Percentiles rank a stretch among this genome's conserved stretches.
Evolutionary conservation across 441 rosid species (phyloP).

Genomic region (Aleurites moluccanus): DNA sequence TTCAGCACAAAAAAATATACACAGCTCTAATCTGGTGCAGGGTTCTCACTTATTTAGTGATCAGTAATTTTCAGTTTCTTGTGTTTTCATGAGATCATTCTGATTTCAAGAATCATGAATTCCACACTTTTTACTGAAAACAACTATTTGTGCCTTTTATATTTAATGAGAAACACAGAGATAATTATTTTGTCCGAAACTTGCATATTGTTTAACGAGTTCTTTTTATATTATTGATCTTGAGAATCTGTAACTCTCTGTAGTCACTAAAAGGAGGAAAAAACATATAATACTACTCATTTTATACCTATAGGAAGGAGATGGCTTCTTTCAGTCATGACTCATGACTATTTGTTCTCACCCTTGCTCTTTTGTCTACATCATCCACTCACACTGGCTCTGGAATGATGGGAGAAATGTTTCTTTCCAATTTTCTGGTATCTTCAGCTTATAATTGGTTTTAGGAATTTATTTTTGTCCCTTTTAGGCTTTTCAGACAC

Average conservation of each 20-base stretch:
- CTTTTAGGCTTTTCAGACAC: conserved; percentile 74
- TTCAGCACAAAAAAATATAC: conserved; percentile 84
- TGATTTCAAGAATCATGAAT: not conserved
- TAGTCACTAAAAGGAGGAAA: not conserved
- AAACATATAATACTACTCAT: not conserved
- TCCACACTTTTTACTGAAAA: not conserved
- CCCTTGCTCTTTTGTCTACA: not conserved
- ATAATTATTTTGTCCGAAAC: not conserved
- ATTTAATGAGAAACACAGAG: not conserved
- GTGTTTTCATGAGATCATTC: not conserved
- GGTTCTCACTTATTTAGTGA: conserved; percentile 88
- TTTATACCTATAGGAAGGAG: conserved; percentile 3
- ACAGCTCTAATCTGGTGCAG: conserved; percentile 95
- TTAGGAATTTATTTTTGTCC: not conserved
- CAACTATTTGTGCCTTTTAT: conserved; percentile 6
- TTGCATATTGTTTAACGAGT: not conserved
- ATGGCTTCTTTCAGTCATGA: not conserved
- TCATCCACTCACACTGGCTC: not conserved
- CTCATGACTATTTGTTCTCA: not conserved
- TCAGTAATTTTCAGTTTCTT: conserved; percentile 33
- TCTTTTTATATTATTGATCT: not conserved
- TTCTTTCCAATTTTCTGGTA: not conserved
- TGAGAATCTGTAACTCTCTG: not conserved
- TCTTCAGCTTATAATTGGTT: not conserved
- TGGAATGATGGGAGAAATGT: not conserved